phyloP scores from a whole-genome alignment of 2,329 filamentous ascomycete species.

The Exserohilum rostratum region DNA sequence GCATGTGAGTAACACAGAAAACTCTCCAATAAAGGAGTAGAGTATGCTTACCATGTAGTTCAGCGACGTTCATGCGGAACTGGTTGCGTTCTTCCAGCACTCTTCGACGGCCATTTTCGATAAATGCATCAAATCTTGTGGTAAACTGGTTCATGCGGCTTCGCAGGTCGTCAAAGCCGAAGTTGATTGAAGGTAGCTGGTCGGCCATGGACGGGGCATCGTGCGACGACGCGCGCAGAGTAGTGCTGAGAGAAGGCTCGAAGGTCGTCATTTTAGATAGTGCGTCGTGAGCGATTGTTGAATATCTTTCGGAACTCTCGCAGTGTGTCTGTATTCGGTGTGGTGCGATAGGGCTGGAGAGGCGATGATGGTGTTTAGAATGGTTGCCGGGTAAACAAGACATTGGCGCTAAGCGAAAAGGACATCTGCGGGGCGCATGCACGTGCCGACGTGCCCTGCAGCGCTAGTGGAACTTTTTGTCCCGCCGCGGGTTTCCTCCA shows the following conservation, averaged over 20 bases:
- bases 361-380: slow-evolving; percentile 18
- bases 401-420: slow-evolving; percentile 14
- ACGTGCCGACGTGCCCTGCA: slow-evolving; percentile 37
- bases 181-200: slow-evolving; percentile 85
- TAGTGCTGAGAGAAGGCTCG: slow-evolving; percentile 71
- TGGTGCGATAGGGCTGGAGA: slow-evolving; percentile 15
- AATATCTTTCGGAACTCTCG: not conserved
- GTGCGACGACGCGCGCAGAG: slow-evolving; percentile 64
- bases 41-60: slow-evolving; percentile 75
- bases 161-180: slow-evolving; percentile 93
- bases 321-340: slow-evolving; percentile 25
- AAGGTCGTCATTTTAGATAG: slow-evolving; percentile 64
- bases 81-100: slow-evolving; percentile 93
- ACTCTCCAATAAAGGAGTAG: not conserved
- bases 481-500: slow-evolving; percentile 13
- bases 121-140: slow-evolving; percentile 87
- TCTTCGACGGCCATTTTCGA: slow-evolving; percentile 86
- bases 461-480: slow-evolving; percentile 32
- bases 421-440: slow-evolving; percentile 17
- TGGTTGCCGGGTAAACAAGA: slow-evolving; percentile 42
- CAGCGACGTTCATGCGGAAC: slow-evolving; percentile 87
- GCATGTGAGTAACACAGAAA: not conserved
- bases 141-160: slow-evolving; percentile 95
- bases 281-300: not conserved
- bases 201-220: slow-evolving; percentile 72